phyloP scores from a whole-genome alignment of 345 rosid species.

The Murraya paniculata region DNA sequence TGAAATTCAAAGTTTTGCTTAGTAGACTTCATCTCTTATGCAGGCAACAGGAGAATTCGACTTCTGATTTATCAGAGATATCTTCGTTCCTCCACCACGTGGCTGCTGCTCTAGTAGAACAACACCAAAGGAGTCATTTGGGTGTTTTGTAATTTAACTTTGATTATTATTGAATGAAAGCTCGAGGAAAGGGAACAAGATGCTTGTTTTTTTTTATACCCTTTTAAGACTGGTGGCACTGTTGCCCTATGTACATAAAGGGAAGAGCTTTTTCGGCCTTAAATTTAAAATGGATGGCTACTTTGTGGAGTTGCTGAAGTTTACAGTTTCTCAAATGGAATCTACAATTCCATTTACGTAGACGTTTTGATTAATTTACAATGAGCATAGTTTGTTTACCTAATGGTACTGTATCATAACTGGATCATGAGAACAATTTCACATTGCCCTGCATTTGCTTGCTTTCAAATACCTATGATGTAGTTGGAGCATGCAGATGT shows the following conservation, averaged over 20 bases:
- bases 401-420: neutral
- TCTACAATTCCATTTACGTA: constrained; percentile 19
- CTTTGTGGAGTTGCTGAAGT: constrained; percentile 22
- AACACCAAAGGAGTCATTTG: constrained; percentile 10
- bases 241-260: constrained; percentile 68
- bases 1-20: neutral
- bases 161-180: constrained; percentile 25
- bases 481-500: neutral
- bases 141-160: constrained; percentile 29
- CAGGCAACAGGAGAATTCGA: constrained; percentile 97
- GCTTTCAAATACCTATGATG: neutral
- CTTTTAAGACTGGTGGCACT: constrained; percentile 21
- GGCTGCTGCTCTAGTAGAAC: constrained; percentile 16
- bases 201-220: constrained; percentile 11
- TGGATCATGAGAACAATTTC: no score
- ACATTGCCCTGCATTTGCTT: neutral
- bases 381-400: neutral
- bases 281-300: constrained; percentile 20
- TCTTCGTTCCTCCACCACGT: constrained; percentile 10
- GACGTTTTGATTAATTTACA: constrained; percentile 2
- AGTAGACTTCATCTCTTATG: constrained; percentile 11
- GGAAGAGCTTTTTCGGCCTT: constrained; percentile 35
- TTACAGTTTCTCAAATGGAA: constrained; percentile 14
- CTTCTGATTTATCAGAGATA: constrained; percentile 50
- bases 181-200: constrained; percentile 29